A percentile compares a stretch with the other conserved stretches of the same genome.
phyloP scores from a whole-genome alignment of 1,284 basidiomycete genomes.

The Irpex sp. region DNA sequence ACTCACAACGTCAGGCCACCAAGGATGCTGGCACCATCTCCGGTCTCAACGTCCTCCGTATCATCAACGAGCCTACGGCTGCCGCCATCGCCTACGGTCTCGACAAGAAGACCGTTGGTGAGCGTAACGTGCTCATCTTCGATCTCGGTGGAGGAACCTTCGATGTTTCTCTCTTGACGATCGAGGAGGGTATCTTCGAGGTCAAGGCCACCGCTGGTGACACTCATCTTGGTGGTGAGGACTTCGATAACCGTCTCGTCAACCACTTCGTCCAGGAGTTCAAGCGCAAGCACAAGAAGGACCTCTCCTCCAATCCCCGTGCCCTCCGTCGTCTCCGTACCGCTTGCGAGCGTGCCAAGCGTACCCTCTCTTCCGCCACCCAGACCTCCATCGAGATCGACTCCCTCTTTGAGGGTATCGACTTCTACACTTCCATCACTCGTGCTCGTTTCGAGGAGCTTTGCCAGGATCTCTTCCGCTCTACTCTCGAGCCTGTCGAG shows the following conservation, averaged over 20 bases:
- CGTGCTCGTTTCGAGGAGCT: slow-evolving; percentile 99
- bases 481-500: slow-evolving; percentile 96
- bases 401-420: slow-evolving; percentile 96
- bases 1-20: slow-evolving; percentile 94
- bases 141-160: slow-evolving; percentile 99
- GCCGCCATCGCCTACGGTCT: slow-evolving; percentile 96
- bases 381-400: slow-evolving; percentile 98
- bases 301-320: slow-evolving; percentile 90
- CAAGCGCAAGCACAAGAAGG: slow-evolving; percentile 99
- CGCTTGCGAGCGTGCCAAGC: slow-evolving; percentile 98
- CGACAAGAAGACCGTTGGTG: slow-evolving; percentile 82
- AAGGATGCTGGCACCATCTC: slow-evolving; percentile 92
- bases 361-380: slow-evolving; percentile 94
- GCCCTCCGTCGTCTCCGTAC: slow-evolving; percentile 96
- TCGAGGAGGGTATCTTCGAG: slow-evolving; percentile 99
- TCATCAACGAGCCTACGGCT: slow-evolving; percentile 96
- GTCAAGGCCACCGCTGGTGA: slow-evolving; percentile 99
- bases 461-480: slow-evolving; percentile 96
- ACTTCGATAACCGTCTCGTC: slow-evolving; percentile 98
- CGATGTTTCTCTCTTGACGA: slow-evolving; percentile 97
- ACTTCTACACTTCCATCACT: slow-evolving; percentile 98
- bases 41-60: slow-evolving; percentile 91
- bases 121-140: slow-evolving; percentile 95
- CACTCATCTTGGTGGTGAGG: slow-evolving; percentile 98
- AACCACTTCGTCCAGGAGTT: slow-evolving; percentile 99